These are phyloP conservation scores for Solanum hybrid DNA, from an alignment of 305 asterid genomes.

Conservation along the genomic window DNA sequence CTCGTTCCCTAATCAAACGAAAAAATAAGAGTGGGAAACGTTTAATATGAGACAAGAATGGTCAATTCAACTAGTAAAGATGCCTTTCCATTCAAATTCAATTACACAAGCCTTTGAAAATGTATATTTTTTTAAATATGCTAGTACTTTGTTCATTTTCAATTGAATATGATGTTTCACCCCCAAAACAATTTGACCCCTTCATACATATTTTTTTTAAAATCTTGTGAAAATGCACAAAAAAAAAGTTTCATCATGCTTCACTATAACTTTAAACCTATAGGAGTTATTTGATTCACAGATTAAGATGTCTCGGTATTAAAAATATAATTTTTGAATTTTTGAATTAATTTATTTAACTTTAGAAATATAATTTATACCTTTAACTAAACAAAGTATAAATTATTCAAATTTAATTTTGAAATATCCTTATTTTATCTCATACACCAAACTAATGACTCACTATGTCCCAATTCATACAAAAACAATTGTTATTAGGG, in stretches of 20 bases:
- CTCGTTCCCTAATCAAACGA: background rate
- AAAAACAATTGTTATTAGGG: background rate
- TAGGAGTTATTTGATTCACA: background rate
- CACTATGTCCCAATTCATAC: background rate
- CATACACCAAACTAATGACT: background rate
- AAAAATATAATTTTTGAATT: rapidly evolving
- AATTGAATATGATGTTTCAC: background rate
- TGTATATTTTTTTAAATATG: background rate
- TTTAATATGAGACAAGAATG: background rate
- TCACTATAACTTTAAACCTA: background rate
- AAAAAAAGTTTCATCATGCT: background rate
- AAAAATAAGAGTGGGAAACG: background rate
- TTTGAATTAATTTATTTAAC: background rate
- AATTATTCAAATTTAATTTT: background rate
- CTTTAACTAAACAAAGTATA: background rate
- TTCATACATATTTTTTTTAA: background rate
- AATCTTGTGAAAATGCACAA: background rate
- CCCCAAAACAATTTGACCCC: background rate
- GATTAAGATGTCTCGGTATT: background rate
- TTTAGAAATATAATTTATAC: background rate
- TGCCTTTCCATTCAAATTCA: background rate
- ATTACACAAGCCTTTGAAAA: background rate
- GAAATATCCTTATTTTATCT: background rate
- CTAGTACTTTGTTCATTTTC: background rate
- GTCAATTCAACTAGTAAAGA: background rate